These are phyloP conservation scores for Mycosphaerella sp. DNA, from an alignment of 2,329 filamentous ascomycete genomes.

Conservation along the genomic window DNA sequence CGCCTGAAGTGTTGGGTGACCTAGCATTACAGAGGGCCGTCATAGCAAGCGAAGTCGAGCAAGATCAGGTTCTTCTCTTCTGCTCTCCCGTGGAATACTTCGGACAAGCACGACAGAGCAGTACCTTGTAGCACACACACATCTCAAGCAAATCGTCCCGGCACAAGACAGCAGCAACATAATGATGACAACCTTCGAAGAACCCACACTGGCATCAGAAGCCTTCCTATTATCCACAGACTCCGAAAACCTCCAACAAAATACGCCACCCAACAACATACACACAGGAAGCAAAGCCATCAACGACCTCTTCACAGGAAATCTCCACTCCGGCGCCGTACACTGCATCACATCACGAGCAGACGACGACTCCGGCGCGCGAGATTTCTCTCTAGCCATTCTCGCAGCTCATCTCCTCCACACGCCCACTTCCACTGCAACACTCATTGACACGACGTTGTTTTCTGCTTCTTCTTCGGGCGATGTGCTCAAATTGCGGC, in stretches of 20 bases:
- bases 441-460: constrained; percentile 44
- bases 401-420: constrained; percentile 38
- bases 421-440: constrained; percentile 30
- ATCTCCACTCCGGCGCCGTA: constrained; percentile 35
- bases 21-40: too few relatives aligned
- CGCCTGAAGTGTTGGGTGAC: too few relatives aligned
- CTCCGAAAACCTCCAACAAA: not conserved
- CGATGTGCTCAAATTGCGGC: constrained; percentile 39
- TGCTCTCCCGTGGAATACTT: too few relatives aligned
- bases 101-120: too few relatives aligned
- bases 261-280: not conserved
- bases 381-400: constrained; percentile 33
- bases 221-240: too few relatives aligned
- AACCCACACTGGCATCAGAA: too few relatives aligned
- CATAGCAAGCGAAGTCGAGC: too few relatives aligned
- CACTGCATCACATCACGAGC: constrained; percentile 35
- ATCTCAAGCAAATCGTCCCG: too few relatives aligned
- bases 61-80: too few relatives aligned
- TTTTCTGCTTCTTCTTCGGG: constrained; percentile 29
- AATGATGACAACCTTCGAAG: too few relatives aligned
- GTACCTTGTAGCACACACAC: too few relatives aligned
- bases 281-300: constrained; percentile 23
- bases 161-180: too few relatives aligned
- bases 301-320: constrained; percentile 37
- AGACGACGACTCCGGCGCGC: constrained; percentile 20